Evolutionary conservation across 371 early-diverging fungal species (phyloP), one percentile per base, ranked within the genome.

Genomic region (Mucor racemosus): DNA sequence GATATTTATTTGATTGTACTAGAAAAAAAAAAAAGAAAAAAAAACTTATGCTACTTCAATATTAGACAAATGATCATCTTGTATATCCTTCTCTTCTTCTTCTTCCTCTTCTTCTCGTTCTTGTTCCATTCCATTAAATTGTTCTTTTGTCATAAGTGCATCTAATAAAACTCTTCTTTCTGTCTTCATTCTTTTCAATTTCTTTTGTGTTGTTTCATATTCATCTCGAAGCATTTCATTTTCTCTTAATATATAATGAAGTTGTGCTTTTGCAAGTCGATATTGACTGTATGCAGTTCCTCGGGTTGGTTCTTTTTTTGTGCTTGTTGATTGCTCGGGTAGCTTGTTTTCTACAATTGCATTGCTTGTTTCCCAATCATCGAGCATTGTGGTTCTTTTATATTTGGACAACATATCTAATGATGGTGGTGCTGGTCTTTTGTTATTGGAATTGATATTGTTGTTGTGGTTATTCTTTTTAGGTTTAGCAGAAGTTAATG

Each of bases 181-280:
- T 11, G 83, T 82, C 42, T 76, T 77, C 60, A 88, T 60, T 46
- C 86, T 67, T 34, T 72, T 76, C 35, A 88, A 35, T 34, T 84
- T 84, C 69, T 80, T 81, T 61, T 81, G 82, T 17, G 75, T 54
- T 14, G 77, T 71, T 19, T 72, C 75, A 36, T 78, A 86, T 64
- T 88, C 88, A 8, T 81, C 75, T 34, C 76, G 80, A 10, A 88
- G 78, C 68, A 83, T 79, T 39, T 86, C 86, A 46, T 86, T 84
- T 63, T 88, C 86, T 62, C 84, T 81, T 57, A 80, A 62, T 40
- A 86, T 80, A 56, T 88, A 88, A 10, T 67, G 74, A 41, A 83
- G 76, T 60, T 86, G 85, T 31, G 84, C 86, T 71, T 86, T 88
- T 21, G 85, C 78, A 5, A 88, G 62, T 53, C 72, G 60, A 39